Conservation (phyloP, 176 grass and related monocot genomes). For the Oryza australiensis region DNA sequence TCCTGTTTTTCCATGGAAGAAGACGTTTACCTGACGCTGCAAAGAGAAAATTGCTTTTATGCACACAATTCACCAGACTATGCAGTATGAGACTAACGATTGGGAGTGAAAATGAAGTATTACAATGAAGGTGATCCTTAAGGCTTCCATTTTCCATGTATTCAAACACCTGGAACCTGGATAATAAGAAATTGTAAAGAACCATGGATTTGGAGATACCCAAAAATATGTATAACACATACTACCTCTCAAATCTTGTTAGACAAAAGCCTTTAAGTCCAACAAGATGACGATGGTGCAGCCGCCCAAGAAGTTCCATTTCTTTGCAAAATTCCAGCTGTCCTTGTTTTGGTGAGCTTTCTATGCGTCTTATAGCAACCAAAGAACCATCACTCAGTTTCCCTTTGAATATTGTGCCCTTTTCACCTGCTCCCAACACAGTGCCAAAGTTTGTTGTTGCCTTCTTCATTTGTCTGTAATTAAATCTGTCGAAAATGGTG, state of each 20-base stretch:
- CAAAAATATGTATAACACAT: slow-evolving; percentile 20
- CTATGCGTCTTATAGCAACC: slow-evolving; percentile 62
- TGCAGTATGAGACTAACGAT: slow-evolving; percentile 25
- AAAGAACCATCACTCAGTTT: slow-evolving; percentile 67
- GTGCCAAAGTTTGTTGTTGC: slow-evolving; percentile 72
- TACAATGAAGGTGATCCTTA: slow-evolving; percentile 85
- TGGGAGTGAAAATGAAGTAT: slow-evolving; percentile 43
- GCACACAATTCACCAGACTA: slow-evolving; percentile 30
- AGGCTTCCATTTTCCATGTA: slow-evolving; percentile 98
- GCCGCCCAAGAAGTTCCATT: slow-evolving; percentile 83
- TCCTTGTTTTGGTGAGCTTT: slow-evolving; percentile 50
- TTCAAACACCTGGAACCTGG: slow-evolving; percentile 86
- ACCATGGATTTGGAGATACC: slow-evolving; percentile 8
- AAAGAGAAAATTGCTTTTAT: slow-evolving; percentile 44
- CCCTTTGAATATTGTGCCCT: slow-evolving; percentile 67
- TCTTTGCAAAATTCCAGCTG: slow-evolving; percentile 72
- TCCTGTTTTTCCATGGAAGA: slow-evolving; percentile 82
- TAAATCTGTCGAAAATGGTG: slow-evolving; percentile 65
- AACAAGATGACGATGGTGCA: slow-evolving; percentile 93
- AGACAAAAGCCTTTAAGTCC: slow-evolving; percentile 83
- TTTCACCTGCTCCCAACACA: slow-evolving; percentile 55
- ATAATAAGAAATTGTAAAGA: slow-evolving; percentile 19
- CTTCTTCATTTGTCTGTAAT: slow-evolving; percentile 74
- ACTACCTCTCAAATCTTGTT: slow-evolving; percentile 71
- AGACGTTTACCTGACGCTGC: slow-evolving; percentile 61